Percentiles rank a stretch among this genome's conserved stretches.
Evolutionary conservation across 108 stramenopile species (phyloP).

Genomic region (Cyclotella kingstonii): DNA sequence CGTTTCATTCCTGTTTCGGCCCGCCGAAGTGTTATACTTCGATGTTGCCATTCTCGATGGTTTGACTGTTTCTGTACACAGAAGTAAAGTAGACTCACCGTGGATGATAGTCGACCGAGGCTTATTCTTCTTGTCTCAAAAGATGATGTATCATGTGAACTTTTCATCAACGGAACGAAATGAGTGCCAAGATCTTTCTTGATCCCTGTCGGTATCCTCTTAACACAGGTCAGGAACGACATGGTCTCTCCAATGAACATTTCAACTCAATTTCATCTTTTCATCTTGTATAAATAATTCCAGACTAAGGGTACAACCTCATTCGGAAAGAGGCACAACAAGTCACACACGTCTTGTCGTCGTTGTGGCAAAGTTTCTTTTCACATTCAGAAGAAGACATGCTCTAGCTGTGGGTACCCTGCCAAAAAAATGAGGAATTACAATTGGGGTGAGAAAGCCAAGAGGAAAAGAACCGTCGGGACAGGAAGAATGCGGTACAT

Average conservation of each 20-base stretch:
- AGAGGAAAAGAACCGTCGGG: conserved; percentile 94
- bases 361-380: conserved; percentile 97
- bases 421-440: conserved; percentile 94
- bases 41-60: too few species aligned
- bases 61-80: too few species aligned
- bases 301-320: conserved; percentile 99
- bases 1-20: too few species aligned
- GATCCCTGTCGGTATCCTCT: too few species aligned
- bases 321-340: conserved; percentile 99
- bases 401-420: conserved; percentile 99
- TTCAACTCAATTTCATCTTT: not conserved
- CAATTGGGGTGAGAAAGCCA: conserved; percentile 98
- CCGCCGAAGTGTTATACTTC: too few species aligned
- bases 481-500: conserved; percentile 99
- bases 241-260: not conserved
- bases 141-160: too few species aligned
- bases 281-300: conserved; percentile 4
- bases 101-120: too few species aligned
- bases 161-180: too few species aligned
- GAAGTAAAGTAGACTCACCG: too few species aligned
- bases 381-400: conserved; percentile 99
- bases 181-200: too few species aligned
- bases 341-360: conserved; percentile 99
- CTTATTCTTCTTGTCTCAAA: too few species aligned
- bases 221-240: too few species aligned